Evolutionary conservation across 2,329 filamentous ascomycete species (phyloP).

Genomic region (Aureobasidium mangrovei): DNA sequence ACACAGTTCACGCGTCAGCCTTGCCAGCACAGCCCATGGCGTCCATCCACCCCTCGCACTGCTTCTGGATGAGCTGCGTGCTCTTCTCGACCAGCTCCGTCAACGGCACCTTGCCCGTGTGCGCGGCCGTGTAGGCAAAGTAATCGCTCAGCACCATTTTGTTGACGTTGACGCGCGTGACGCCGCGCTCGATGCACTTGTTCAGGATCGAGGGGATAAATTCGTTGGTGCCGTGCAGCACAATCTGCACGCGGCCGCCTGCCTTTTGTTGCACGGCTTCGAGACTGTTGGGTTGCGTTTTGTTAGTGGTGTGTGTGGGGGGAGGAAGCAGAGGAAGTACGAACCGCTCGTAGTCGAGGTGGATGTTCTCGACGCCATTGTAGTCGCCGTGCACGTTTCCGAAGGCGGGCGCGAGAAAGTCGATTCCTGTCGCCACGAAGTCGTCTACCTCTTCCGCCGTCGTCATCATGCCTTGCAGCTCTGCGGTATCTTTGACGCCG

Average conservation of each 20-base stretch:
- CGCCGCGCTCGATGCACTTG: constrained; percentile 46
- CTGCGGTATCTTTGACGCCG: constrained; percentile 59
- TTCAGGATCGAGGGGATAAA: constrained; percentile 47
- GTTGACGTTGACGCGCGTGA: constrained; percentile 52
- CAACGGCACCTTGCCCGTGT: constrained; percentile 43
- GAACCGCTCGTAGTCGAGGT: constrained; percentile 50
- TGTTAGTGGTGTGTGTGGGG: background rate
- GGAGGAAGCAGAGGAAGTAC: constrained; percentile 1
- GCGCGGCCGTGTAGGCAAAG: constrained; percentile 38
- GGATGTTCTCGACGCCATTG: constrained; percentile 55
- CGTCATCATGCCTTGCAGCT: constrained; percentile 55
- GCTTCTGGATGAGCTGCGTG: constrained; percentile 46
- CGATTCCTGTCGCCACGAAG: constrained; percentile 62
- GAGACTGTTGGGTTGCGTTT: constrained; percentile 24
- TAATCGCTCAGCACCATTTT: constrained; percentile 47
- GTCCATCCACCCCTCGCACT: constrained; percentile 50
- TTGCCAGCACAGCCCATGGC: constrained; percentile 35
- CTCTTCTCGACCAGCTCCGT: constrained; percentile 48
- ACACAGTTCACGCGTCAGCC: constrained; percentile 13
- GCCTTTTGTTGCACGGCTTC: constrained; percentile 41
- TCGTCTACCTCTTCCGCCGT: constrained; percentile 61
- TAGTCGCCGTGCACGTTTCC: constrained; percentile 71
- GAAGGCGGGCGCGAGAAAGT: constrained; percentile 66
- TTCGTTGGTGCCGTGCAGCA: constrained; percentile 51
- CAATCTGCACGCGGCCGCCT: constrained; percentile 42